A percentile compares a stretch with the other conserved stretches of the same genome.
phyloP scores from a whole-genome alignment of 352 stramenopile genomes.

The Phytophthora podocarpi region DNA sequence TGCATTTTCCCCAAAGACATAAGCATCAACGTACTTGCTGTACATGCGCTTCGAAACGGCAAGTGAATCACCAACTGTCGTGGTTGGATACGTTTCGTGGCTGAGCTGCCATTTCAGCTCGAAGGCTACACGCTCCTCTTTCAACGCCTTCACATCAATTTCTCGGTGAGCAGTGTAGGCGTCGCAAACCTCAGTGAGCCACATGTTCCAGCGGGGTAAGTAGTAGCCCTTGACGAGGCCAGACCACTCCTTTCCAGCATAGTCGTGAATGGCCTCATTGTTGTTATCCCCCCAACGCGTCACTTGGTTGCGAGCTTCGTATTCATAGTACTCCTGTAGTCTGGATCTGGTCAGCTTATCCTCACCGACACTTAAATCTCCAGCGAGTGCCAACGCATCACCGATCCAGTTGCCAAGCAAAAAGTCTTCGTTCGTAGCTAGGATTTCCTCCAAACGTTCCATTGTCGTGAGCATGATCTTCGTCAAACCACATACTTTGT shows the following conservation, averaged over 20 bases:
- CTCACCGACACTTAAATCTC: slow-evolving; percentile 21
- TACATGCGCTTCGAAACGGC: slow-evolving; percentile 60
- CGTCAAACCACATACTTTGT: slow-evolving; percentile 47
- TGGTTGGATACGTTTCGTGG: slow-evolving; percentile 56
- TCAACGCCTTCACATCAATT: slow-evolving; percentile 54
- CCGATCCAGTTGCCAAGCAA: slow-evolving; percentile 74
- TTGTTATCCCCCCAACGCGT: slow-evolving; percentile 85
- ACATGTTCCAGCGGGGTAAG: slow-evolving; percentile 71
- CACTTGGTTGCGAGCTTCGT: slow-evolving; percentile 84
- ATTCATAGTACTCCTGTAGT: slow-evolving; percentile 78
- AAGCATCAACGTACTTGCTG: no score
- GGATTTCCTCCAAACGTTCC: slow-evolving; percentile 59
- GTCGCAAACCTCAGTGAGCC: slow-evolving; percentile 71
- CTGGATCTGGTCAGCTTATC: slow-evolving; percentile 3
- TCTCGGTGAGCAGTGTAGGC: slow-evolving; percentile 65
- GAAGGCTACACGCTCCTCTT: slow-evolving; percentile 56
- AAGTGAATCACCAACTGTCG: slow-evolving; percentile 48
- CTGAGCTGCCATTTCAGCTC: slow-evolving; percentile 81
- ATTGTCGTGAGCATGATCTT: slow-evolving; percentile 58
- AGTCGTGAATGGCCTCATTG: slow-evolving; percentile 72
- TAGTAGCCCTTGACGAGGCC: slow-evolving; percentile 76
- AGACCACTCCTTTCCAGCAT: slow-evolving; percentile 79
- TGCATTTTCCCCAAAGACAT: no score
- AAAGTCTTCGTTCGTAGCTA: slow-evolving; percentile 71
- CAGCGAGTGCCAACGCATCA: slow-evolving; percentile 55